Conservation (phyloP, 345 rosid genomes). For the Populus pruinosa region DNA sequence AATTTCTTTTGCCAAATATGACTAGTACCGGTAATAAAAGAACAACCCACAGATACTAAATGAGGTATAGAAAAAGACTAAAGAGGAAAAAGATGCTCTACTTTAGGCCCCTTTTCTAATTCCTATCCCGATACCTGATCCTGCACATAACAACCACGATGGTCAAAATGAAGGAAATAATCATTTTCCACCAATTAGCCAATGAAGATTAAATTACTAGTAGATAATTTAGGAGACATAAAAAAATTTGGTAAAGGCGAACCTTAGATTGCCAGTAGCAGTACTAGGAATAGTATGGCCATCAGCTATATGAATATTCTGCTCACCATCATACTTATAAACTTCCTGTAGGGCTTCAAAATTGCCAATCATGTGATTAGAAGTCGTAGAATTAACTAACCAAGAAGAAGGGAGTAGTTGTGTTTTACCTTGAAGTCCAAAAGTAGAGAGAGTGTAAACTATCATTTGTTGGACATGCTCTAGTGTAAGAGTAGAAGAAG, state of each 20-base stretch:
- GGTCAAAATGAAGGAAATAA: too few species aligned
- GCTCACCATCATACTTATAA: background rate
- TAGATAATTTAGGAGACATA: too few species aligned
- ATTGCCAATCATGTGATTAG: background rate
- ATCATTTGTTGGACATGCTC: background rate
- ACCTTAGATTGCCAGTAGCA: background rate
- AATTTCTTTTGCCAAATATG: too few species aligned
- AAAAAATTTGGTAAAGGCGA: too few species aligned
- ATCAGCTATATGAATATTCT: background rate
- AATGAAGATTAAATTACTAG: background rate
- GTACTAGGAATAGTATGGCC: background rate
- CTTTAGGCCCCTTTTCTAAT: background rate
- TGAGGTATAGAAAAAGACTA: background rate
- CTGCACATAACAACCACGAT: too few species aligned
- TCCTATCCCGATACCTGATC: background rate
- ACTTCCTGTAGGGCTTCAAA: background rate
- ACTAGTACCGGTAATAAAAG: too few species aligned
- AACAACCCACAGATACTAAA: too few species aligned
- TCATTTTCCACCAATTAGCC: too few species aligned
- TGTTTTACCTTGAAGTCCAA: background rate
- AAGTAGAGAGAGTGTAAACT: too few species aligned
- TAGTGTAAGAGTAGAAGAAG: too few species aligned
- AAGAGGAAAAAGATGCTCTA: background rate
- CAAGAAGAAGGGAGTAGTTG: rapidly evolving
- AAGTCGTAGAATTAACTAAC: background rate